phyloP scores from a whole-genome alignment of 352 stramenopile species.

The Globisporangium spinosum region DNA sequence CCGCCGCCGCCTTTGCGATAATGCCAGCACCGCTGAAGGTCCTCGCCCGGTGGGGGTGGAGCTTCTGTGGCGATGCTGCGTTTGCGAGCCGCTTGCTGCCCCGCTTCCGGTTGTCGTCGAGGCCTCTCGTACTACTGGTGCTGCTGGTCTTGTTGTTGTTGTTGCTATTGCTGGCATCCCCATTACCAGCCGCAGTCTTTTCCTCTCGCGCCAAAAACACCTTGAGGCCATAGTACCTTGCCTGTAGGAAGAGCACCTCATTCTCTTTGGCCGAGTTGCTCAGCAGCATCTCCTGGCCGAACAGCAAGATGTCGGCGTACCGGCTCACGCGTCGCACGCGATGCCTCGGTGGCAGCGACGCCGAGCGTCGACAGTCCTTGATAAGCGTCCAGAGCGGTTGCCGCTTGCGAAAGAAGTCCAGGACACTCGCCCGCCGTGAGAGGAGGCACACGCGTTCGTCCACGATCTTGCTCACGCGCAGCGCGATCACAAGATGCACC shows the following conservation, averaged over 20 bases:
- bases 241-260: slow-evolving; percentile 26
- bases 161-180: background rate
- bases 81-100: slow-evolving; percentile 2
- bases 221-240: slow-evolving; percentile 23
- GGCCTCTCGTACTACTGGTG: background rate
- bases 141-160: background rate
- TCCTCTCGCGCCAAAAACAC: slow-evolving; percentile 27
- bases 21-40: slow-evolving; percentile 9
- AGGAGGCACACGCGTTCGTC: slow-evolving; percentile 28
- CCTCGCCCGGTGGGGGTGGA: background rate
- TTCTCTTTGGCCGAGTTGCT: slow-evolving; percentile 32
- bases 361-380: slow-evolving; percentile 32
- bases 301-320: slow-evolving; percentile 27
- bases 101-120: background rate
- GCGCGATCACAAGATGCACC: slow-evolving; percentile 25
- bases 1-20: slow-evolving; percentile 4
- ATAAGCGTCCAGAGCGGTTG: slow-evolving; percentile 33
- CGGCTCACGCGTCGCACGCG: slow-evolving; percentile 23
- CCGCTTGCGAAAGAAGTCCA: slow-evolving; percentile 25
- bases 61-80: background rate
- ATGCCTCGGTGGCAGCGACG: slow-evolving; percentile 16
- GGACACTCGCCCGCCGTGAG: slow-evolving; percentile 21
- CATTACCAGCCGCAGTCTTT: background rate
- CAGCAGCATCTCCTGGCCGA: slow-evolving; percentile 33
- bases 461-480: slow-evolving; percentile 27